Evolutionary conservation across 1,139 yeast species (phyloP).

Genomic region (Blastobotrys illinoisensis): DNA sequence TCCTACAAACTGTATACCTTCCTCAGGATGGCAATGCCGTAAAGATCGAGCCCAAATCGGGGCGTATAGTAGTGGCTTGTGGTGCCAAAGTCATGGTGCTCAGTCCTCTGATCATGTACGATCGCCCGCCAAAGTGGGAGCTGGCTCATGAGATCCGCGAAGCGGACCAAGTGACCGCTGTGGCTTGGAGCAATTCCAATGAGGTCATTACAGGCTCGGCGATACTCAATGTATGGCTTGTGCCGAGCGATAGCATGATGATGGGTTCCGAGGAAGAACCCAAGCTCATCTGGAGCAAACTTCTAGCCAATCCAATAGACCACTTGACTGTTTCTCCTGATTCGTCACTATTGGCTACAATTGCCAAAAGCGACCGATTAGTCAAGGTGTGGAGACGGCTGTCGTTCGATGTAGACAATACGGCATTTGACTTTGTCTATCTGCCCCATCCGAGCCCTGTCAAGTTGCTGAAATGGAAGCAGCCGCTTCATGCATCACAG

Average conservation of each 20-base stretch:
- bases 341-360: conserved; percentile 60
- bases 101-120: conserved; percentile 25
- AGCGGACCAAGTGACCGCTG: conserved; percentile 24
- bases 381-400: conserved; percentile 78
- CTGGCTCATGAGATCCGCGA: conserved; percentile 10
- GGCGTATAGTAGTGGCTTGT: conserved; percentile 46
- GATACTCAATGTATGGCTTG: conserved; percentile 48
- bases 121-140: conserved; percentile 21
- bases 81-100: conserved; percentile 28
- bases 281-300: conserved; percentile 17
- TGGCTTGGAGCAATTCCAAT: conserved; percentile 64
- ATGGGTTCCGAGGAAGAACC: not conserved
- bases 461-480: conserved; percentile 36
- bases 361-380: conserved; percentile 55
- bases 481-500: conserved; percentile 22
- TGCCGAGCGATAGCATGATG: conserved; percentile 8
- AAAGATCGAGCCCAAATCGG: conserved; percentile 48
- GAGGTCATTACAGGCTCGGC: conserved; percentile 62
- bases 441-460: conserved; percentile 60
- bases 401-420: conserved; percentile 59
- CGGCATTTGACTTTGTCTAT: conserved; percentile 67
- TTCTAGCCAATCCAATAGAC: conserved; percentile 47
- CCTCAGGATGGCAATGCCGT: conserved; percentile 62
- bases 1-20: conserved; percentile 73
- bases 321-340: conserved; percentile 55